Conservation (phyloP, 2,329 filamentous ascomycete genomes). For the Microsporum ferrugineum region DNA sequence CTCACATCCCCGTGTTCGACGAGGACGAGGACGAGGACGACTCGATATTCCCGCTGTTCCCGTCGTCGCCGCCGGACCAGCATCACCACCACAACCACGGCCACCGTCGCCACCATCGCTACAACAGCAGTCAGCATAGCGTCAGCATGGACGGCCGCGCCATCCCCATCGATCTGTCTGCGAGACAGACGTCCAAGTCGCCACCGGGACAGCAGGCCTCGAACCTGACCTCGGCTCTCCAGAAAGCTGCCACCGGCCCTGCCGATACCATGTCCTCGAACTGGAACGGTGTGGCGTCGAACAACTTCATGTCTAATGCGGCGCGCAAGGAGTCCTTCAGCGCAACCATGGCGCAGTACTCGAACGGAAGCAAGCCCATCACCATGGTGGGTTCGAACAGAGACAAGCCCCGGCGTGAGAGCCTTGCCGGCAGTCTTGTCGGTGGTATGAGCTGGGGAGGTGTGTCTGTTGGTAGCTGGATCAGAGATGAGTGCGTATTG, state of each 20-base stretch:
- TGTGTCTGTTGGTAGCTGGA: constrained; percentile 90
- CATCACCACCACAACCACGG: neutral
- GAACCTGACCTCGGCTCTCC: constrained; percentile 51
- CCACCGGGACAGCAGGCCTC: constrained; percentile 50
- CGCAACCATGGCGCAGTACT: constrained; percentile 42
- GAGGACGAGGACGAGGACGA: constrained; percentile 23
- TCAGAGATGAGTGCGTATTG: constrained; percentile 83
- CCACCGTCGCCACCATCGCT: constrained; percentile 1
- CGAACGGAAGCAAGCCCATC: constrained; percentile 49
- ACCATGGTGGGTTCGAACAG: constrained; percentile 41
- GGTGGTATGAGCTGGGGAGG: constrained; percentile 96
- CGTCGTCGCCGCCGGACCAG: constrained; percentile 23
- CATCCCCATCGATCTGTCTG: constrained; percentile 49
- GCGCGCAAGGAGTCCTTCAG: constrained; percentile 46
- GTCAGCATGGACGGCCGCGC: constrained; percentile 42
- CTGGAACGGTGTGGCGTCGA: constrained; percentile 30
- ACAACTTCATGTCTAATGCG: constrained; percentile 27
- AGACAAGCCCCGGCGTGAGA: constrained; percentile 46
- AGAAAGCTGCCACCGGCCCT: constrained; percentile 37
- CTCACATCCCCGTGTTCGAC: constrained; percentile 12
- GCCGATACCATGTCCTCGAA: constrained; percentile 32
- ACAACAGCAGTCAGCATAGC: constrained; percentile 2
- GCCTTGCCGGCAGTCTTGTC: constrained; percentile 49
- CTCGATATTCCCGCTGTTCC: constrained; percentile 31
- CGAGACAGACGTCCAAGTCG: constrained; percentile 45